phyloP scores from a whole-genome alignment of 164 flowering plant genomes.

The Sedum album region DNA sequence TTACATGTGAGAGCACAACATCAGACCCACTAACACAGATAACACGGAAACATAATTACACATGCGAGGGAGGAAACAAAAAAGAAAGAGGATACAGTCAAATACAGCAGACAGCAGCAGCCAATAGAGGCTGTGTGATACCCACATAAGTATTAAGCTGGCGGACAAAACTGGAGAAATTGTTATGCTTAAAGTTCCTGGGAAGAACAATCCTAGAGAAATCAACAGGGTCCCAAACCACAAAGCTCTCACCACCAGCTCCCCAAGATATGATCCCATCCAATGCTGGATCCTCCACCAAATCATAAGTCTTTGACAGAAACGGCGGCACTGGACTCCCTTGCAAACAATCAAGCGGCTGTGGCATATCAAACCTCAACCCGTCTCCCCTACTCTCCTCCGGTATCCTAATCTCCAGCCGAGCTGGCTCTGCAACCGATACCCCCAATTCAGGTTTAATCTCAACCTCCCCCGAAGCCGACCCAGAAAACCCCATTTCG shows the following conservation, averaged over 20 bases:
- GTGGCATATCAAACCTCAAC: constrained; percentile 23
- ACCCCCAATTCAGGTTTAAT: neutral
- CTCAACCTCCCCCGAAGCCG: too few relatives aligned
- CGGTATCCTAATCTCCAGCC: neutral
- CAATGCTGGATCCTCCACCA: constrained; percentile 52
- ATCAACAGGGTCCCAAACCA: constrained; percentile 79
- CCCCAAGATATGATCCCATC: constrained; percentile 73
- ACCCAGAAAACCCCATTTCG: neutral
- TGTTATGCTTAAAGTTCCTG: constrained; percentile 86
- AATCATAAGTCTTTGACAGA: constrained; percentile 66
- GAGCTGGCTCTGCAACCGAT: neutral
- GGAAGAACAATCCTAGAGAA: constrained; percentile 59
- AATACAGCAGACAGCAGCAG: constrained; percentile 25
- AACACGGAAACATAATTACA: constrained; percentile 8
- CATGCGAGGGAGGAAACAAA: neutral
- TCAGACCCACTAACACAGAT: neutral
- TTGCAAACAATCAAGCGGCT: constrained; percentile 48
- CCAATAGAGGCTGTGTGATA: constrained; percentile 38
- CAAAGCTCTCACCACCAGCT: constrained; percentile 55
- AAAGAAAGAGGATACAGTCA: neutral
- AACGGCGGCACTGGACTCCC: constrained; percentile 63
- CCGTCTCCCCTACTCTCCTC: neutral
- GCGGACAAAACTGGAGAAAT: constrained; percentile 92
- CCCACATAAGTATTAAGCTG: constrained; percentile 98
- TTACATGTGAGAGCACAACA: constrained; percentile 2